Evolutionary conservation across 1,139 yeast genomes (phyloP), one percentile per base, ranked within the genome.

Genomic region (Taphrina deformans): DNA sequence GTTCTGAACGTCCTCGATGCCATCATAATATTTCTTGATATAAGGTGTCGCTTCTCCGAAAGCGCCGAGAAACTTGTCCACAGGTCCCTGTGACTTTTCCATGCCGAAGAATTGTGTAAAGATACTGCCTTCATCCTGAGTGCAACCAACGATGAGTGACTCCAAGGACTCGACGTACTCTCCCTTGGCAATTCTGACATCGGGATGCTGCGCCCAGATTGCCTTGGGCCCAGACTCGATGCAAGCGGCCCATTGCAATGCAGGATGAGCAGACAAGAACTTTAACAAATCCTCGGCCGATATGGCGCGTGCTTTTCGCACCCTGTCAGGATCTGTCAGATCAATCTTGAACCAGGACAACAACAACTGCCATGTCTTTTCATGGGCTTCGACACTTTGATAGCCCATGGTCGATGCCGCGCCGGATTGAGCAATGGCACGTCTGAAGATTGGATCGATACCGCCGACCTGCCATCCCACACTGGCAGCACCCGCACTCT

Each of bases 401-500:
- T 38, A 59, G 38, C 48, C 45, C 63, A 59, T 59, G 40, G 63
- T 59, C n/a, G 56, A 48, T 23, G 63, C 48, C 2, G 50, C 63
- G 10, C 59, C 65, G 10, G 59, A 52, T 29, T 61, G 65, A 10
- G 53, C 45, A 27, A 61, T 61, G 38, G 65, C 65, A 10, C 59
- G 59, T 26, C 33, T 44, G 53, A 61, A 61, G n/a, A 61, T 41
- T 14, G 55, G 38, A 10, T 59, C 63, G 31, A 35, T 31, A 14
- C 63, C 63, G 14, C 50, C 63, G 29, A 48, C 35, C n/a, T 59
- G 63, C 38, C 46, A 59, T 18, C 46, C 62, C 14, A 63, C 59
- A 48, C 53, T 29, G 0, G 75, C 72, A 0, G 76, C 79, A 9
- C 79, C 80, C 18, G 80, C 77, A 63, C 76, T 72, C 69, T 78